phyloP scores from a whole-genome alignment of 2,329 filamentous ascomycete species.

The Celoporthe dispersa region DNA sequence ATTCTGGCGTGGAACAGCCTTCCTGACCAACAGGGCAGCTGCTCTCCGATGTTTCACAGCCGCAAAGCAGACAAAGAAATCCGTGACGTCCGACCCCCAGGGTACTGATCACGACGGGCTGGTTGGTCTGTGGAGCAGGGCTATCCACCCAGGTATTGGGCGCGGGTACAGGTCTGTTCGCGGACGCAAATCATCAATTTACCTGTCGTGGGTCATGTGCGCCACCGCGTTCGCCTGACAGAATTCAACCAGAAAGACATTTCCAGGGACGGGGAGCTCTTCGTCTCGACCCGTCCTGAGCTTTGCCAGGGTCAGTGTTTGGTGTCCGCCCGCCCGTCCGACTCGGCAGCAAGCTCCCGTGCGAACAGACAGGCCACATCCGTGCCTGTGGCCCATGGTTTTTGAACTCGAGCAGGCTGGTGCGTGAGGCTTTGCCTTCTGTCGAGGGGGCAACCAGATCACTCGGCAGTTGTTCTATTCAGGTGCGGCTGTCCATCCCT shows the following conservation, averaged over 20 bases:
- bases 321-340: conserved; percentile 27
- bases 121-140: conserved; percentile 18
- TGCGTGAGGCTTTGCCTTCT: conserved; percentile 22
- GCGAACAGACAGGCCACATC: conserved; percentile 27
- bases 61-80: conserved; percentile 39
- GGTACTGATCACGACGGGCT: conserved; percentile 21
- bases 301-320: conserved; percentile 22
- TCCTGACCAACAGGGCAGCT: conserved; percentile 35
- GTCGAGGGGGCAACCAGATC: conserved; percentile 21
- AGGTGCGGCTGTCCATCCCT: conserved; percentile 23
- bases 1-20: conserved; percentile 14
- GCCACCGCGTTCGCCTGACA: conserved; percentile 19
- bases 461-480: conserved; percentile 26
- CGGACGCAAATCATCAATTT: conserved; percentile 17
- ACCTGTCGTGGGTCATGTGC: conserved; percentile 23
- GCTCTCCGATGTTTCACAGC: conserved; percentile 41
- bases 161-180: conserved; percentile 16
- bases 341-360: conserved; percentile 32
- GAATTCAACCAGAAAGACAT: conserved; percentile 11
- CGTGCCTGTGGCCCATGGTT: conserved; percentile 16
- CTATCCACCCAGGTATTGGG: conserved; percentile 16
- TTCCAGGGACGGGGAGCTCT: not conserved
- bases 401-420: conserved; percentile 25
- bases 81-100: conserved; percentile 32
- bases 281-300: conserved; percentile 9